Percentiles rank a stretch among this genome's conserved stretches.
phyloP scores from a whole-genome alignment of 129 eudicot species.

The Silybum marianum region DNA sequence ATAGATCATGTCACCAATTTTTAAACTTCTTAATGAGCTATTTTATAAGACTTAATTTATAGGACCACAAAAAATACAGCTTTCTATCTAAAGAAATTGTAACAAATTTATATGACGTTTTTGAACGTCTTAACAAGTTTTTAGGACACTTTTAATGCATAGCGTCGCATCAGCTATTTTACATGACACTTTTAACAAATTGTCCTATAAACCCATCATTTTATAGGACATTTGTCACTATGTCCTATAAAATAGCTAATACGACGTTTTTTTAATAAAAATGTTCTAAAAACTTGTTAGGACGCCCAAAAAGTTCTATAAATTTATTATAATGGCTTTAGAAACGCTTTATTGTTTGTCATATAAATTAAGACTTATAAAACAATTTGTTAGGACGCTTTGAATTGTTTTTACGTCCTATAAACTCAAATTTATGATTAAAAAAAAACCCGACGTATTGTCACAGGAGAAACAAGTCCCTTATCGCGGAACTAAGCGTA shows the following conservation, averaged over 20 bases:
- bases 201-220: neutral
- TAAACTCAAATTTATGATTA: no score
- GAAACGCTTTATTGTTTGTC: neutral
- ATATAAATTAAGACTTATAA: no score
- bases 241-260: neutral
- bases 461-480: constrained; percentile 52
- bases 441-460: neutral
- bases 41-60: neutral
- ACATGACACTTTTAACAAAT: neutral
- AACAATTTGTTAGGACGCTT: no score
- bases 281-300: neutral
- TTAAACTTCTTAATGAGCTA: neutral
- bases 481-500: constrained; percentile 54
- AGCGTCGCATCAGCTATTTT: neutral
- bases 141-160: neutral
- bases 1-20: neutral
- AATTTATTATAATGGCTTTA: no score
- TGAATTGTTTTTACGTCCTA: no score
- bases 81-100: neutral
- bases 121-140: neutral
- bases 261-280: no score
- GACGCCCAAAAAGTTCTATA: neutral
- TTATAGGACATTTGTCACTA: no score
- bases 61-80: neutral
- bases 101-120: neutral